phyloP scores from a whole-genome alignment of 805 yeast species.

The Saturnispora halmiae region DNA sequence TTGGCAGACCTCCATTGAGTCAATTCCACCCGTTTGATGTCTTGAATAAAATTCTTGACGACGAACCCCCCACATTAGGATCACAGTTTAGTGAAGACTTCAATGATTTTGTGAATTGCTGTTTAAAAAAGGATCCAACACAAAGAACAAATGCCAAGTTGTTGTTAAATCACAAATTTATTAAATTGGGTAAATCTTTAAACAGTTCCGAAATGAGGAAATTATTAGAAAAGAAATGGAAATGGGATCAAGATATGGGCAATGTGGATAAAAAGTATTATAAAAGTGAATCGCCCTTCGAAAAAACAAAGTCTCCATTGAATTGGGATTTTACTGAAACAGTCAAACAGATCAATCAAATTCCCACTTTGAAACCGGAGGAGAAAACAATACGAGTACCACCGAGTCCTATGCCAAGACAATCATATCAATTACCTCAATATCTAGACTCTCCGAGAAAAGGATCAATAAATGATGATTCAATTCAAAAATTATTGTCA shows the following conservation, averaged over 20 bases:
- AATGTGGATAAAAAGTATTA: conserved; percentile 24
- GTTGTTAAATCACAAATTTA: conserved; percentile 57
- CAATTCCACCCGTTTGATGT: conserved; percentile 50
- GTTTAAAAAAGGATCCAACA: conserved; percentile 63
- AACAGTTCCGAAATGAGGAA: conserved; percentile 28
- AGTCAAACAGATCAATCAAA: neutral
- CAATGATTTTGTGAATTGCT: conserved; percentile 57
- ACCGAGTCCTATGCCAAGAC: conserved; percentile 16
- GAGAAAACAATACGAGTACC: conserved; percentile 14
- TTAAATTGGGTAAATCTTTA: conserved; percentile 32
- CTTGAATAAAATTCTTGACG: conserved; percentile 40
- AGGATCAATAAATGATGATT: conserved; percentile 14
- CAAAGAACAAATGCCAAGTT: conserved; percentile 56
- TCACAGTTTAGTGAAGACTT: conserved; percentile 33
- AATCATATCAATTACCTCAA: conserved; percentile 2
- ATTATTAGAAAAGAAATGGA: conserved; percentile 35
- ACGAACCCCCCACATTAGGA: conserved; percentile 37
- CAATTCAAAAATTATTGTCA: conserved; percentile 23
- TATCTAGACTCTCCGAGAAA: conserved; percentile 9
- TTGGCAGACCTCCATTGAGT: conserved; percentile 63
- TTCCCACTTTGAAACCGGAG: conserved; percentile 5
- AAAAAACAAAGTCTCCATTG: neutral
- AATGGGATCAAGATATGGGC: conserved; percentile 34
- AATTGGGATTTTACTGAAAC: conserved; percentile 2
- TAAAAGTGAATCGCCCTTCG: conserved; percentile 26